Conservation (phyloP, 331 rosid genomes). For the Dryas integrifolia region DNA sequence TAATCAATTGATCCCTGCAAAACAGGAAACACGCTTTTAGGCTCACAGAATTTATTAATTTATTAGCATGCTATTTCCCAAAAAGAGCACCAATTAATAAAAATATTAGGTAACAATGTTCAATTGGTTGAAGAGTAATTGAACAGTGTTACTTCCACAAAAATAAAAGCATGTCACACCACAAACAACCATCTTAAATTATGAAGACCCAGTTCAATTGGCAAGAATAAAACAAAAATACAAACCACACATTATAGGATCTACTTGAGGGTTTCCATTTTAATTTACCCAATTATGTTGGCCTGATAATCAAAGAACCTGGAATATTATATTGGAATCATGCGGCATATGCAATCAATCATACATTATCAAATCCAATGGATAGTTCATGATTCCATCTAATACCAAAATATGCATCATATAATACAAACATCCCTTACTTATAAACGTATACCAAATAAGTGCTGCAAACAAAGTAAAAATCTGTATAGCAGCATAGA, state of each 20-base stretch:
- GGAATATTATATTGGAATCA: neutral
- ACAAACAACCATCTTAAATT: neutral
- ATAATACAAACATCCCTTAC: neutral
- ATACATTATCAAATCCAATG: neutral
- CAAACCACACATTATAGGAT: neutral
- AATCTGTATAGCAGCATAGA: neutral
- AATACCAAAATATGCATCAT: neutral
- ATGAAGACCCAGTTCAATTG: neutral
- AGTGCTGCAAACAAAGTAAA: neutral
- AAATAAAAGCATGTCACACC: neutral
- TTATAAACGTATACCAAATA: neutral
- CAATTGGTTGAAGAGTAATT: neutral
- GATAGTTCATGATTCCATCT: neutral
- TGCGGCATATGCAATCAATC: neutral
- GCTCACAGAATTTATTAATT: neutral
- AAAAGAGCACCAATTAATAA: neutral
- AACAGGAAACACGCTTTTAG: neutral
- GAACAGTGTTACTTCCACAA: neutral
- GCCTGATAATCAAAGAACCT: neutral
- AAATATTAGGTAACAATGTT: neutral
- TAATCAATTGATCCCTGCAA: constrained; percentile 26
- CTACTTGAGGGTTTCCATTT: neutral
- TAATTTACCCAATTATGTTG: neutral
- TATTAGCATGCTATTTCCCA: neutral
- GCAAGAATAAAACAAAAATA: neutral